Evolutionary conservation across 2,329 filamentous ascomycete species (phyloP).

Genomic region (Talaromyces sp.): DNA sequence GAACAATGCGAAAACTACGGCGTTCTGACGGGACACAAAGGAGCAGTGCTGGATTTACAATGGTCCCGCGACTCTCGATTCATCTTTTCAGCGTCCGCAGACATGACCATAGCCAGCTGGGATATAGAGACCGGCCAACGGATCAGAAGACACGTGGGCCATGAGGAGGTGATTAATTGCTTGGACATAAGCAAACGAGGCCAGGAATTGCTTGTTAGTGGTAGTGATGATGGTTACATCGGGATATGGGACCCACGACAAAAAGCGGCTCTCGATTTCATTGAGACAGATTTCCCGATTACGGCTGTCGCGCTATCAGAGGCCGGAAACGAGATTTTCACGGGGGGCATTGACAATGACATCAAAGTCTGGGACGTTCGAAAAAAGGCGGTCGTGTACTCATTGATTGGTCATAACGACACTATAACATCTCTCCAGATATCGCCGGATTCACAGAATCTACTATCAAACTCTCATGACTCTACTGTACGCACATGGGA

Average conservation of each 20-base stretch:
- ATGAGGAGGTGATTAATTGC: conserved; percentile 93
- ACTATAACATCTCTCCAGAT: conserved; percentile 84
- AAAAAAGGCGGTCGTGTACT: conserved; percentile 83
- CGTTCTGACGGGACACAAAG: conserved; percentile 78
- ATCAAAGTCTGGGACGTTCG: conserved; percentile 96
- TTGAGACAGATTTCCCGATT: conserved; percentile 86
- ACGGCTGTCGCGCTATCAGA: conserved; percentile 89
- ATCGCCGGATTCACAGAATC: conserved; percentile 86
- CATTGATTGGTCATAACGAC: conserved; percentile 82
- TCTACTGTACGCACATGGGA: conserved; percentile 94
- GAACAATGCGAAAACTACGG: conserved; percentile 95
- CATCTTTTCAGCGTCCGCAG: conserved; percentile 86
- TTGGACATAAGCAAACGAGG: conserved; percentile 84
- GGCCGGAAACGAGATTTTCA: conserved; percentile 91
- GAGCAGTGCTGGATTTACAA: conserved; percentile 84
- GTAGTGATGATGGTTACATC: conserved; percentile 88
- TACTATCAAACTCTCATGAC: conserved; percentile 90
- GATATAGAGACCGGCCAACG: conserved; percentile 86
- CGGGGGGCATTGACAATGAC: conserved; percentile 92
- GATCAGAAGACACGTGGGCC: conserved; percentile 85
- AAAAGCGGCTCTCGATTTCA: conserved; percentile 80
- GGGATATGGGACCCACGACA: conserved; percentile 93
- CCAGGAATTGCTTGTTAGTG: conserved; percentile 84
- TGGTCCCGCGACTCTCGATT: conserved; percentile 94
- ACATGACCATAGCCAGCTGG: conserved; percentile 91